Evolutionary conservation across 148 eudicot genomes (phyloP).

Genomic region (Silene uniflora): DNA sequence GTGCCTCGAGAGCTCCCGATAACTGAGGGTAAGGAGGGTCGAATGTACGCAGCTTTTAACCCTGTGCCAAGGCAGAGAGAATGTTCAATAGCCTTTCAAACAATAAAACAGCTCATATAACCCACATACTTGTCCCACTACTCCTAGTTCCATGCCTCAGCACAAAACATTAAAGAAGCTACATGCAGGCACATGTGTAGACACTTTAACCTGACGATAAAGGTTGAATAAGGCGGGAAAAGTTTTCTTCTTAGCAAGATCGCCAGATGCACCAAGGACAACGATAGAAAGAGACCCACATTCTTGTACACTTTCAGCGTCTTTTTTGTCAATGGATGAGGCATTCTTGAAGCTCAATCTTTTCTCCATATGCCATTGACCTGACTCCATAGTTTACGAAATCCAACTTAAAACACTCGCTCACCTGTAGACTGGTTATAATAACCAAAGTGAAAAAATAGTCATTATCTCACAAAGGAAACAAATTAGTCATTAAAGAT

Average conservation of each 20-base stretch:
- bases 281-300: slow-evolving; percentile 65
- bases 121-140: background rate
- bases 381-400: slow-evolving; percentile 37
- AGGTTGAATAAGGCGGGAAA: slow-evolving; percentile 95
- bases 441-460: background rate
- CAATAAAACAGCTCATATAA: background rate
- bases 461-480: background rate
- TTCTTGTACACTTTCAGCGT: slow-evolving; percentile 37
- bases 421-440: background rate
- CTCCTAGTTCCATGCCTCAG: no score
- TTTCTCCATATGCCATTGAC: slow-evolving; percentile 52
- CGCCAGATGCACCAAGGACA: slow-evolving; percentile 98
- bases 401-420: background rate
- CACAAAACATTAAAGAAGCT: background rate
- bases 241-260: slow-evolving; percentile 99
- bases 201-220: slow-evolving; percentile 60
- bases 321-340: slow-evolving; percentile 25
- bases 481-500: background rate
- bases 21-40: no score
- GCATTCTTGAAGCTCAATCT: slow-evolving; percentile 35
- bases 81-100: background rate
- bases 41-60: no score
- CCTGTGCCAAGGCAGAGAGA: no score
- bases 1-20: no score
- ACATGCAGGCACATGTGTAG: background rate